A percentile compares a stretch with the other conserved stretches of the same genome.
phyloP scores from a whole-genome alignment of 345 rosid species.

The Rhizophora apiculata region DNA sequence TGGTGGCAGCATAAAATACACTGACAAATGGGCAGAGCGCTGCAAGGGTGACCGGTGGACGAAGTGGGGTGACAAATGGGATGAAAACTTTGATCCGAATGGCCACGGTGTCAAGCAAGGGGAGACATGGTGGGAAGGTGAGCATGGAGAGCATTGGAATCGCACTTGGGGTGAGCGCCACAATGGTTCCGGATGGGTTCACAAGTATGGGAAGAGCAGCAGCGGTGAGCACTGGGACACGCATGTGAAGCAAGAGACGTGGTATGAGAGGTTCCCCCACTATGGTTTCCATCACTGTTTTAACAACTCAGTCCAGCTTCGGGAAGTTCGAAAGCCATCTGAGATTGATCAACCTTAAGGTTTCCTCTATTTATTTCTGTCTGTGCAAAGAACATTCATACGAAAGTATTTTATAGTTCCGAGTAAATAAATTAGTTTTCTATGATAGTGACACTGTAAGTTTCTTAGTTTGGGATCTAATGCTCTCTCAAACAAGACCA shows the following conservation, averaged over 20 bases:
- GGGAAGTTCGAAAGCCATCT: constrained; percentile 65
- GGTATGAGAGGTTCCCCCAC: constrained; percentile 97
- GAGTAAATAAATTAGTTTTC: not conserved
- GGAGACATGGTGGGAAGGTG: constrained; percentile 95
- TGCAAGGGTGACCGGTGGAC: constrained; percentile 81
- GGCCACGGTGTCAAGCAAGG: constrained; percentile 96
- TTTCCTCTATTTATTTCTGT: no score
- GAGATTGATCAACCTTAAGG: constrained; percentile 33
- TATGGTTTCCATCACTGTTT: constrained; percentile 88
- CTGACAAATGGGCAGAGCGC: constrained; percentile 95
- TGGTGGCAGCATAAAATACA: constrained; percentile 85
- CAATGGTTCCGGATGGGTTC: constrained; percentile 89
- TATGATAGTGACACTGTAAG: not conserved
- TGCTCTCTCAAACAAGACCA: not conserved
- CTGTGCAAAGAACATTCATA: no score
- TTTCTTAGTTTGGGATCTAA: not conserved
- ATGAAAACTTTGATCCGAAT: constrained; percentile 67
- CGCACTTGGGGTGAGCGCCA: constrained; percentile 94
- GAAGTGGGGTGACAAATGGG: constrained; percentile 99
- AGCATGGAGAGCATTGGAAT: constrained; percentile 79
- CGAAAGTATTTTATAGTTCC: not conserved
- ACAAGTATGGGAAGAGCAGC: constrained; percentile 95
- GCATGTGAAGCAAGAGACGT: constrained; percentile 64
- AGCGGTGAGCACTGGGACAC: constrained; percentile 97
- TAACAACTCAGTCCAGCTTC: constrained; percentile 80